phyloP scores from a whole-genome alignment of 148 eudicot genomes.

The Amaranthus hypochondriacus region DNA sequence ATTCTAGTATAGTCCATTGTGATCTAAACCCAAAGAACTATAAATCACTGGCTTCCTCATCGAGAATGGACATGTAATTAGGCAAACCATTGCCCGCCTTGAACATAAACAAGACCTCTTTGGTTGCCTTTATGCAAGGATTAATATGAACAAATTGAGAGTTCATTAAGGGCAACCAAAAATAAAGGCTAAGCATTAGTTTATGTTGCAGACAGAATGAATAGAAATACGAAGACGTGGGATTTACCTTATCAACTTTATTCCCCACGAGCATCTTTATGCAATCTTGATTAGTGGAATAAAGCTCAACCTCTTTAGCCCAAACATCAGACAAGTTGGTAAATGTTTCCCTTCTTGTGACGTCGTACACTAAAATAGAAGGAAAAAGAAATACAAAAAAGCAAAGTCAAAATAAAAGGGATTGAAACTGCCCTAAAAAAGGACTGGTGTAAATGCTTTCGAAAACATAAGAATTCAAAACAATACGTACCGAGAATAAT shows the following conservation, averaged over 20 bases:
- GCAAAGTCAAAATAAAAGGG: background rate
- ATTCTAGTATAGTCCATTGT: too few species aligned
- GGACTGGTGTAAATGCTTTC: background rate
- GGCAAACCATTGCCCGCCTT: too few species aligned
- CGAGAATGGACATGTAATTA: too few species aligned
- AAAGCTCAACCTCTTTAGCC: conserved; percentile 91
- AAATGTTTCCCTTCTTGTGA: conserved; percentile 85
- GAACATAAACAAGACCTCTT: too few species aligned
- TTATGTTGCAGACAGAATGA: background rate
- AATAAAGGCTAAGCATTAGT: background rate
- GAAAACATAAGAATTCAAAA: background rate
- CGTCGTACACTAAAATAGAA: conserved; percentile 66
- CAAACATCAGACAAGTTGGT: conserved; percentile 88
- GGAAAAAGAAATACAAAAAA: background rate
- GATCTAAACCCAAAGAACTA: too few species aligned
- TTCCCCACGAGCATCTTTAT: conserved; percentile 98
- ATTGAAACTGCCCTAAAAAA: background rate
- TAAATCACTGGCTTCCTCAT: too few species aligned
- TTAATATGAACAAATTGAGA: too few species aligned
- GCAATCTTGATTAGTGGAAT: conserved; percentile 81
- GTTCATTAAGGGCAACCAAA: too few species aligned
- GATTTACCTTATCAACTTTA: conserved; percentile 85
- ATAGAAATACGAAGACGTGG: conserved; percentile 3
- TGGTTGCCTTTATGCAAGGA: too few species aligned
- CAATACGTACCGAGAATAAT: conserved; percentile 71